A percentile compares a stretch with the other conserved stretches of the same genome.
Evolutionary conservation across 2,329 filamentous ascomycete genomes (phyloP).

Genomic region (Stenocarpella maydis): DNA sequence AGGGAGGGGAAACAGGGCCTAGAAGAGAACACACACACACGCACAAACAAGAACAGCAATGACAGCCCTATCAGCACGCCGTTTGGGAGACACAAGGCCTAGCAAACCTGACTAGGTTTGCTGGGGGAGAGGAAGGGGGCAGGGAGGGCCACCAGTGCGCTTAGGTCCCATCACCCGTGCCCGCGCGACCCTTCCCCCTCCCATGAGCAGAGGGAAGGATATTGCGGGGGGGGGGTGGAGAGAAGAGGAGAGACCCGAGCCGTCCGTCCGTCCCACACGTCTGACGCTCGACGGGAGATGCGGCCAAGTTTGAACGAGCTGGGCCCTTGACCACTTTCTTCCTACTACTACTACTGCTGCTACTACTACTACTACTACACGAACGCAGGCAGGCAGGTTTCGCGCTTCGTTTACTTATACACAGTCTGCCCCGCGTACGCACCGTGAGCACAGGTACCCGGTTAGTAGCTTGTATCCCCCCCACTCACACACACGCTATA

Average conservation of each 20-base stretch:
- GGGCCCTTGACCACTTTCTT: no score
- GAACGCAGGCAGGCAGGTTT: no score
- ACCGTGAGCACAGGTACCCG: constrained; percentile 18
- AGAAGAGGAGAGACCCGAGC: constrained; percentile 5
- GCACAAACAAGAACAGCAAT: neutral
- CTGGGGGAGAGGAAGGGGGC: neutral
- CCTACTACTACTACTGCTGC: no score
- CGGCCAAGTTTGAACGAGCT: no score
- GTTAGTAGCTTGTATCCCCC: neutral
- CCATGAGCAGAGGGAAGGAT: no score
- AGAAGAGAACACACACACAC: neutral
- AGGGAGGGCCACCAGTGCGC: constrained; percentile 1
- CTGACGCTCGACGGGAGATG: neutral
- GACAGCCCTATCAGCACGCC: neutral
- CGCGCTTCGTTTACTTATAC: neutral
- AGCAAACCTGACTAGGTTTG: no score
- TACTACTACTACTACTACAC: no score
- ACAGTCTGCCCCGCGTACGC: constrained; percentile 15
- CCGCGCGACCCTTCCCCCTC: neutral
- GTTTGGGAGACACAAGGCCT: neutral
- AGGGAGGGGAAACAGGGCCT: neutral
- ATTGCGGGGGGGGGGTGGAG: no score
- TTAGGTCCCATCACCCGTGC: constrained; percentile 21
- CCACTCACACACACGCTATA: neutral
- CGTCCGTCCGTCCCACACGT: constrained; percentile 22